Base-by-base conservation (phyloP, 495 filamentous ascomycete species). In the Stereocaulon alpinum region DNA sequence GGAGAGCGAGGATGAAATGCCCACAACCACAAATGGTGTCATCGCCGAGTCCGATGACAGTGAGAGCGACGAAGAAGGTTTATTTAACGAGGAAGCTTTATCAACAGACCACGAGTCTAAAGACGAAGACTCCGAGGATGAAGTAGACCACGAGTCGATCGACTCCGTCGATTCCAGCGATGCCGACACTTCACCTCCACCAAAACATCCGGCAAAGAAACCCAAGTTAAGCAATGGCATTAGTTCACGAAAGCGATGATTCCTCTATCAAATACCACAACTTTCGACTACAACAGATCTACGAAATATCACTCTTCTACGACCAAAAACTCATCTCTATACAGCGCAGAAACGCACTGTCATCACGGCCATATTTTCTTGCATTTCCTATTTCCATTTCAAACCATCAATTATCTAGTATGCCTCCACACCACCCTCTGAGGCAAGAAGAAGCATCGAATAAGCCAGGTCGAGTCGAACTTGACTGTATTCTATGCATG, bases 11-110 rank as follows among this genome's bases (percentile, higher is more conserved):
- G 44, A 64, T 0, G 66, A 65, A 10, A 60, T 67, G 53, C 64
- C 61, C 15, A 53, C 30, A 27, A 56, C 44, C 9, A 60, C 61
- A 29, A 65, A 61, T 22, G 57, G 32, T 37, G 56, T 69, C 63
- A 24, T 65, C 59, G 52, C 67, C n/a, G 68, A 68, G 47, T 64
- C 68, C 47, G 69, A 68, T 57, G 65, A 63, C 29, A 58, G 53
- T 55, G 54, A 69, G 49, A 58, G 63, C 65, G 57, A 67, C 40
- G 53, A 63, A 11, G 61, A 56, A 17, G 61, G 43, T 11, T 22
- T 68, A 9, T 45, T 66, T 20, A 63, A 68, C 27, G 62, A 65
- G 20, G 66, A 64, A 54, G 64, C 66, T 15, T 59, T 56, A 30
- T 66, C 59, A 18, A 67, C 64, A n/a, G 64, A 68, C 40, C 50